Conservation (phyloP, 148 eudicot species). For the Simmondsia chinensis region DNA sequence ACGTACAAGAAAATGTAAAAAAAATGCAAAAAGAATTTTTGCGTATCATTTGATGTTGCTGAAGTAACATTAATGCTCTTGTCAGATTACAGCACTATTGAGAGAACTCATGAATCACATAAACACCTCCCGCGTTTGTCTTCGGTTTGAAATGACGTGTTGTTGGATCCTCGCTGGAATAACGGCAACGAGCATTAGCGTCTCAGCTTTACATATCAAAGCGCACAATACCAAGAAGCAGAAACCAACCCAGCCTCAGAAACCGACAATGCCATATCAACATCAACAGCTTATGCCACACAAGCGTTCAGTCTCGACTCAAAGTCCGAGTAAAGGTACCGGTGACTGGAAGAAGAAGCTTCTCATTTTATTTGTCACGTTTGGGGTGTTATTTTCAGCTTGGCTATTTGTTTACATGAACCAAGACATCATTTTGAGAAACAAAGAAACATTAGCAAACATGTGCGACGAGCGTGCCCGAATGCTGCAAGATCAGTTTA, state of each 20-base stretch:
- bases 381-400: constrained; percentile 27
- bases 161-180: constrained; percentile 39
- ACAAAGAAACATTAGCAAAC: constrained; percentile 52
- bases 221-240: constrained; percentile 20
- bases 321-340: constrained; percentile 26
- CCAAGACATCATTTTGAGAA: constrained; percentile 28
- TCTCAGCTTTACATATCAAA: constrained; percentile 12
- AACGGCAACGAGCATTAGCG: constrained; percentile 21
- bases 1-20: too few species aligned
- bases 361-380: constrained; percentile 20
- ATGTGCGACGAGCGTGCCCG: constrained; percentile 97
- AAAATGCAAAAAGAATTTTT: too few species aligned
- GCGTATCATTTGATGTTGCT: too few species aligned
- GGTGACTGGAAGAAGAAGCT: constrained; percentile 47
- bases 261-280: constrained; percentile 14
- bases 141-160: constrained; percentile 22
- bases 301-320: constrained; percentile 29
- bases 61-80: not conserved
- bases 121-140: constrained; percentile 15
- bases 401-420: constrained; percentile 30
- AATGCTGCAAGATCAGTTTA: constrained; percentile 94
- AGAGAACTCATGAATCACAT: constrained; percentile 2
- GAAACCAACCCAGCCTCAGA: constrained; percentile 10
- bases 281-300: constrained; percentile 27
- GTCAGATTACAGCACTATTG: constrained; percentile 2